Conservation (phyloP, 345 rosid genomes). For the Ceriops decandra region DNA sequence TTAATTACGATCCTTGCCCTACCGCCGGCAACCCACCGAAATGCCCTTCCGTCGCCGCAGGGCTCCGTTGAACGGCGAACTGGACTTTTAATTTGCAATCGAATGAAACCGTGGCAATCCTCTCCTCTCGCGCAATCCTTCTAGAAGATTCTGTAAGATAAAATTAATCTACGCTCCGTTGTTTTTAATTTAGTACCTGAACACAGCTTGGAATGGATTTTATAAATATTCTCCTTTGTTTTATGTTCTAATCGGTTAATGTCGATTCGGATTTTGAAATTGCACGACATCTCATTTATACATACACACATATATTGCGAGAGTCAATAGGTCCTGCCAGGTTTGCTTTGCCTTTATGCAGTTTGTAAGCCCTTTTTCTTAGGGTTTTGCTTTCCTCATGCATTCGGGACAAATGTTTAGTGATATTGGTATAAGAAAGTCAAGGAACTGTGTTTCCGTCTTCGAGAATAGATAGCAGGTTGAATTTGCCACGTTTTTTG, state of each 20-base stretch:
- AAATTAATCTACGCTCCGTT: not conserved
- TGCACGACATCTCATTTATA: too few relatives aligned
- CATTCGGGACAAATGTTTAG: too few relatives aligned
- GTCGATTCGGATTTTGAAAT: not conserved
- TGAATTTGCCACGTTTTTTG: too few relatives aligned
- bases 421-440: too few relatives aligned
- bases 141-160: conserved; percentile 30
- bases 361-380: too few relatives aligned
- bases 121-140: conserved; percentile 8
- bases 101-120: conserved; percentile 8
- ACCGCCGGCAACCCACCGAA: conserved; percentile 13
- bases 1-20: conserved; percentile 37
- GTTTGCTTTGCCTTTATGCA: too few relatives aligned
- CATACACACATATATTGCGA: too few relatives aligned
- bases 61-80: not conserved
- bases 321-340: too few relatives aligned
- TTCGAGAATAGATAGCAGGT: too few relatives aligned
- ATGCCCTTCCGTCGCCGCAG: conserved; percentile 25
- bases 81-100: conserved; percentile 7
- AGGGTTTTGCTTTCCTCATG: too few relatives aligned
- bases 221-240: not conserved
- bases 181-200: not conserved
- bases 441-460: too few relatives aligned
- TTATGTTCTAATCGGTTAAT: too few relatives aligned
- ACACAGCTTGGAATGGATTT: not conserved